Percentiles rank a stretch among this genome's conserved stretches.
These are phyloP conservation scores for Aquanectria penicillioides DNA, from an alignment of 2,329 filamentous ascomycete species.

Conservation along the genomic window DNA sequence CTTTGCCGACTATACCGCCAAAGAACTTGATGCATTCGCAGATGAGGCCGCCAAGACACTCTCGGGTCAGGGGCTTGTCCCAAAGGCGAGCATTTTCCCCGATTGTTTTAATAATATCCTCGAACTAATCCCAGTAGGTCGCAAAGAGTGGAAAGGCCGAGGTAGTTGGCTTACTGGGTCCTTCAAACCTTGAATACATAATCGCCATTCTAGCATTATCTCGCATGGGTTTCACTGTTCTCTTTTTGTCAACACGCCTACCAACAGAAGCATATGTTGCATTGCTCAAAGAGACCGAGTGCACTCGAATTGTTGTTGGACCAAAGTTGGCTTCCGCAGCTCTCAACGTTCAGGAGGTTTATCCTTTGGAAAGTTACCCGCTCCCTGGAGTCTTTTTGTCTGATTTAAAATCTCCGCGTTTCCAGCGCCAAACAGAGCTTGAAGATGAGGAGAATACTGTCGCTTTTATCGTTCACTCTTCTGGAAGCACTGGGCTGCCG, in stretches of 20 bases:
- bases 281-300: slow-evolving; percentile 25
- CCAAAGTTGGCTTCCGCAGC: slow-evolving; percentile 18
- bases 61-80: too few species aligned
- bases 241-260: slow-evolving; percentile 32
- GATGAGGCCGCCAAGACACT: too few species aligned
- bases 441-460: slow-evolving; percentile 13
- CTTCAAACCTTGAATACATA: slow-evolving; percentile 64
- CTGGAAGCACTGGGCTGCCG: slow-evolving; percentile 68
- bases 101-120: too few species aligned
- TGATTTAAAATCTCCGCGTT: slow-evolving; percentile 6
- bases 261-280: slow-evolving; percentile 29
- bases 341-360: too few species aligned
- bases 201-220: slow-evolving; percentile 63
- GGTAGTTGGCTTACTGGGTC: slow-evolving; percentile 59
- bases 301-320: slow-evolving; percentile 26
- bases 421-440: slow-evolving; percentile 24
- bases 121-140: too few species aligned
- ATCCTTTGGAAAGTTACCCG: too few species aligned
- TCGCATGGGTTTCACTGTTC: slow-evolving; percentile 61
- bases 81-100: too few species aligned
- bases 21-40: too few species aligned
- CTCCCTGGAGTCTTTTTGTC: too few species aligned
- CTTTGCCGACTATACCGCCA: too few species aligned
- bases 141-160: too few species aligned
- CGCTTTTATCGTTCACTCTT: slow-evolving; percentile 46